Evolutionary conservation across 2,329 filamentous ascomycete species (phyloP).

Genomic region (Paracamarosporium sp.): DNA sequence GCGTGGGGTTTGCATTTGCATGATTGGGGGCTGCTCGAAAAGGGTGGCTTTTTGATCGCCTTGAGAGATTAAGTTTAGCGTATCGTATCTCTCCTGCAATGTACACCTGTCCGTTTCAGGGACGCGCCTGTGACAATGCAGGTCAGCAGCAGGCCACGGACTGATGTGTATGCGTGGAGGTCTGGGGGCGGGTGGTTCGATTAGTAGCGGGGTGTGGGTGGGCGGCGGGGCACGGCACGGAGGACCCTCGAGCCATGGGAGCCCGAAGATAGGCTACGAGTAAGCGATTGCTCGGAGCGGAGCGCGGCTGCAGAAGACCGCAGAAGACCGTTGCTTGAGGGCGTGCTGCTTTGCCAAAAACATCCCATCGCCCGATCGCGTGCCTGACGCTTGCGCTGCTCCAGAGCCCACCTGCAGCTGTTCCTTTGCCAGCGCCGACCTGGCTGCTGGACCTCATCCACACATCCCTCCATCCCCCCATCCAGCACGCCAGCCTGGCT

Average conservation of each 20-base stretch:
- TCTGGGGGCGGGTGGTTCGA: neutral
- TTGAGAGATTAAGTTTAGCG: neutral
- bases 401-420: neutral
- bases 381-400: neutral
- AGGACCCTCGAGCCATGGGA: too few species aligned
- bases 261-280: too few species aligned
- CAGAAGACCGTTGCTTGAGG: slow-evolving; percentile 2
- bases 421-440: neutral
- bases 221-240: neutral
- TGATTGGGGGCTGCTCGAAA: neutral
- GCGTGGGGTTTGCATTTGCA: slow-evolving; percentile 1
- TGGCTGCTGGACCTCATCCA: neutral
- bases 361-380: neutral
- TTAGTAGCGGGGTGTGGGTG: neutral
- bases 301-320: slow-evolving; percentile 7
- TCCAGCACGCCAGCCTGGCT: neutral
- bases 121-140: neutral
- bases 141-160: too few species aligned
- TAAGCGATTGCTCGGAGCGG: neutral
- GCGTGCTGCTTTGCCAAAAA: too few species aligned
- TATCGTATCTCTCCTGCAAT: neutral
- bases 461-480: neutral
- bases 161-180: too few species aligned
- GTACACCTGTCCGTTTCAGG: neutral
- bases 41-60: neutral